A percentile compares a stretch with the other conserved stretches of the same genome.
phyloP scores from a whole-genome alignment of 306 rosid species.

The Gastrolobium villosum region DNA sequence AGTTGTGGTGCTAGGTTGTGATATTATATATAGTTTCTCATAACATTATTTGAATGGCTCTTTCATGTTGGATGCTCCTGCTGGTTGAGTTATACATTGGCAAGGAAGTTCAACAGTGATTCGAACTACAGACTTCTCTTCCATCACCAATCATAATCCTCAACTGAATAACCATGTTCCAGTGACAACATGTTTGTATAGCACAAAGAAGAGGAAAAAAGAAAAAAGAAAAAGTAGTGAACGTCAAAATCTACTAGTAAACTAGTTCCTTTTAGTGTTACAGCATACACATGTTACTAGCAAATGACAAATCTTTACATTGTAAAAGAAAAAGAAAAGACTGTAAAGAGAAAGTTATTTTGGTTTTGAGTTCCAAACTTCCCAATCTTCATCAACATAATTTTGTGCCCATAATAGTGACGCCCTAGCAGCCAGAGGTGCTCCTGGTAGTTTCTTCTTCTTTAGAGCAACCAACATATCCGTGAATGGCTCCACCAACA shows the following conservation, averaged over 20 bases:
- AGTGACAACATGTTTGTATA: constrained; percentile 57
- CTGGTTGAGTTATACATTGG: constrained; percentile 43
- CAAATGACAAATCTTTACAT: constrained; percentile 46
- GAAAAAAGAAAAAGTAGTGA: constrained; percentile 41
- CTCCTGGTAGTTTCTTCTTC: constrained; percentile 52
- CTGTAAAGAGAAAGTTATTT: constrained; percentile 47
- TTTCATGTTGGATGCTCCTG: constrained; percentile 50
- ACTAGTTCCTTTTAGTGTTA: constrained; percentile 32
- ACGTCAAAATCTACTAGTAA: constrained; percentile 47
- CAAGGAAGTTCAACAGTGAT: constrained; percentile 44
- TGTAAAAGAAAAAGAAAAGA: constrained; percentile 14
- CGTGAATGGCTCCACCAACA: constrained; percentile 85
- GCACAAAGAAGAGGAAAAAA: constrained; percentile 46
- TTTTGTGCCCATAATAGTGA: constrained; percentile 82
- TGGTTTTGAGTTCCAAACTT: constrained; percentile 67
- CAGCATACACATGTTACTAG: constrained; percentile 25
- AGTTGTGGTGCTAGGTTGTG: constrained; percentile 49
- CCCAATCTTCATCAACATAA: constrained; percentile 74
- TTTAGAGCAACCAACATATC: constrained; percentile 52
- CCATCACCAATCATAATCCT: constrained; percentile 50
- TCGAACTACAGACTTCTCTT: constrained; percentile 48
- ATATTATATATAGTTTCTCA: constrained; percentile 28
- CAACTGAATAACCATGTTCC: constrained; percentile 52
- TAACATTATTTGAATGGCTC: constrained; percentile 47
- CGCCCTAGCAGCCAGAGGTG: constrained; percentile 67